Conservation (phyloP, 148 eudicot species). For the Vaccinium darrowii region DNA sequence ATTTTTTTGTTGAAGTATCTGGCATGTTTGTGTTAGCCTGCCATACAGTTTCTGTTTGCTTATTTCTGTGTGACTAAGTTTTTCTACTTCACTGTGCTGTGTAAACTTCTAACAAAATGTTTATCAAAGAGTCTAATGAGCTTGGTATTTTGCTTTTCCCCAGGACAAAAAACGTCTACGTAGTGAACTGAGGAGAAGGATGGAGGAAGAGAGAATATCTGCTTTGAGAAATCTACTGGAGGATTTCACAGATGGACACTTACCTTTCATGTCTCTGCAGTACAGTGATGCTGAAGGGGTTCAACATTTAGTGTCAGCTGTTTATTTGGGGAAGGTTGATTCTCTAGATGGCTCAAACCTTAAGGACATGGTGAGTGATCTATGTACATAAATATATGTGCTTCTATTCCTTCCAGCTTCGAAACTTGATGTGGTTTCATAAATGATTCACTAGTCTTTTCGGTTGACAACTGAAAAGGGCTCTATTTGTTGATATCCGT, state of each 20-base stretch:
- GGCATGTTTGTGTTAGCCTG: neutral
- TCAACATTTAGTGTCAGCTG: slow-evolving; percentile 73
- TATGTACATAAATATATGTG: neutral
- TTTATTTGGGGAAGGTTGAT: slow-evolving; percentile 77
- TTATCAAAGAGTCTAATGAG: neutral
- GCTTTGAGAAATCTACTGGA: slow-evolving; percentile 63
- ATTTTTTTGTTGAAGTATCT: slow-evolving; percentile 6
- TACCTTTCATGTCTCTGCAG: slow-evolving; percentile 78
- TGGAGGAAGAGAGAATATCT: slow-evolving; percentile 81
- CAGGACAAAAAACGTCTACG: slow-evolving; percentile 75
- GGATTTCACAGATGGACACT: slow-evolving; percentile 54
- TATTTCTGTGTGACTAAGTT: neutral
- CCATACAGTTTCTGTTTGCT: neutral
- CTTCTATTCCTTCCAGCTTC: slow-evolving; percentile 10
- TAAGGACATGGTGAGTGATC: slow-evolving; percentile 58
- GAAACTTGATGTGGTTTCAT: neutral
- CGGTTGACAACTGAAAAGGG: neutral
- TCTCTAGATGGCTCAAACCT: slow-evolving; percentile 53
- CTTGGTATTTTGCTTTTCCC: slow-evolving; percentile 10
- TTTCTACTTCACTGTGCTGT: neutral
- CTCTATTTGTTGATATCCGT: neutral
- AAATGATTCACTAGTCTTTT: neutral
- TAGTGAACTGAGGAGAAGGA: slow-evolving; percentile 55
- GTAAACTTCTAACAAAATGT: neutral
- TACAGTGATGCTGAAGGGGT: slow-evolving; percentile 65